phyloP scores from a whole-genome alignment of 306 rosid genomes.

The Arachis stenosperma region DNA sequence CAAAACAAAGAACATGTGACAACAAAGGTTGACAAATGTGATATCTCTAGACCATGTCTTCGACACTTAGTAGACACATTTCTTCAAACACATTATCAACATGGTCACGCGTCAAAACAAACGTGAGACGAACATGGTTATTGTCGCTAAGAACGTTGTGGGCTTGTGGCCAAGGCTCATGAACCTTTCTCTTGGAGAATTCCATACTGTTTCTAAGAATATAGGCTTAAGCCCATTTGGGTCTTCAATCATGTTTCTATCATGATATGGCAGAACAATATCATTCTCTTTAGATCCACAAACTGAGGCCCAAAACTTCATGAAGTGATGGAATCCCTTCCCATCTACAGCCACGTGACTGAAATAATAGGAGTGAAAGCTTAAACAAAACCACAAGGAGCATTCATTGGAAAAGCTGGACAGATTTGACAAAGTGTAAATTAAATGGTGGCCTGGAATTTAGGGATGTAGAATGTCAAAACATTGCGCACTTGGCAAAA shows the following conservation, averaged over 20 bases:
- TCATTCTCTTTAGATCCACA: not conserved
- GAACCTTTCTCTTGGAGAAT: not conserved
- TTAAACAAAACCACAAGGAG: too few species aligned
- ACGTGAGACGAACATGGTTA: not conserved
- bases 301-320: constrained; percentile 35
- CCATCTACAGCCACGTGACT: constrained; percentile 33
- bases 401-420: too few species aligned
- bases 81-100: constrained; percentile 30
- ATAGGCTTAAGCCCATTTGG: not conserved
- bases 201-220: not conserved
- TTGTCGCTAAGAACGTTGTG: not conserved
- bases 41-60: not conserved
- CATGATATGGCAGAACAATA: constrained; percentile 25
- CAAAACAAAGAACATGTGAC: constrained; percentile 38
- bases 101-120: constrained; percentile 14
- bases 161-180: not conserved
- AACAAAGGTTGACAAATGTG: constrained; percentile 30
- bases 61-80: constrained; percentile 9
- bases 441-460: too few species aligned
- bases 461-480: too few species aligned
- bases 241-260: constrained; percentile 24
- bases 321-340: constrained; percentile 35
- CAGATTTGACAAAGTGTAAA: too few species aligned
- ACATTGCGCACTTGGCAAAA: too few species aligned
- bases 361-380: too few species aligned